Base-by-base conservation (phyloP, 2,329 filamentous ascomycete genomes). In the Bretziella fagacearum region DNA sequence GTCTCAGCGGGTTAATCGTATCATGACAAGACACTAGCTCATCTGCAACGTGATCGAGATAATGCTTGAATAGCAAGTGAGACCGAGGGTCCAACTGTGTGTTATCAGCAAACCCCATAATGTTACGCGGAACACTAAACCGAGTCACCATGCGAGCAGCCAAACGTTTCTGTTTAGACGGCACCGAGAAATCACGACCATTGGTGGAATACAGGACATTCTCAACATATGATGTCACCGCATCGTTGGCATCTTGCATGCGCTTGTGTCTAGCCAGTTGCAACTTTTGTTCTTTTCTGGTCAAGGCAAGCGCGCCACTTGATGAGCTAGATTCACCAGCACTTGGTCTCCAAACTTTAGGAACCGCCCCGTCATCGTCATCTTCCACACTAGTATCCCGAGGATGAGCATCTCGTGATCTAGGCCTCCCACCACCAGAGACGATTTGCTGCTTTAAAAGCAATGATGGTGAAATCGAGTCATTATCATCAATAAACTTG, bases 1-100 rank as follows among this genome's bases (percentile, higher is more conserved):
- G 40, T 6, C 44, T 30, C 6, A 51, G 43, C 2, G 49, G 49
- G 20, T 51, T 51, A 2, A 47, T 20, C 7, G 18, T 18, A 8
- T 46, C 33, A 7, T 44, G 39, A 13, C 44, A 47, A 10, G 44
- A 44, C 10, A 47, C 45, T 4, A 51, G 17, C 7, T 44, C 33
- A 20, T 51, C 44, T 5, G 49, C 49, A 4, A 51, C 49, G 37
- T 41, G 43, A 18, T 47, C 44, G 2, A 51, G 33, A 26, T 47
- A 51, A 23, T 51, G 49, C 33, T 51, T 47, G 23, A 51, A 51
- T n/a, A 51, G 35, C 20, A 51, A 17, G 17, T 47, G 49, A 6
- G 49, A 51, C 6, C 45, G 45, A 2, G 49, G 27, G 22, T 51
- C 44, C 15, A 51, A 29, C 11, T 36, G 27, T 22, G 6, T 35